Evolutionary conservation across 83 land plant species (phyloP), one percentile per base, ranked within the genome.

Genomic region (Isoetes engelmannii): DNA sequence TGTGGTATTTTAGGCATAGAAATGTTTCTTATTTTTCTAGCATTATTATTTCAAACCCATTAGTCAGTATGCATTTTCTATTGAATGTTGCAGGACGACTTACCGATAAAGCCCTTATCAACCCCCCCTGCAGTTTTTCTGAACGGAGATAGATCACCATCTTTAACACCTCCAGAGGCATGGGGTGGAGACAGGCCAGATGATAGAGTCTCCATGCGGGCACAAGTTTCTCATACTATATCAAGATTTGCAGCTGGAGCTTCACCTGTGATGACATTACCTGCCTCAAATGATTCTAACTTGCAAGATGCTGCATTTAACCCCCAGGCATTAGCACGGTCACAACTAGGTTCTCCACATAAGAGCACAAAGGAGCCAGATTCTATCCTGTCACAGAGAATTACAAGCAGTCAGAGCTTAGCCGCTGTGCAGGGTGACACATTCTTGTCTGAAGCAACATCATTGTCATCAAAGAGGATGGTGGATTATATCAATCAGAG

Each of bases 151-250:
- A 82, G 84, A 59, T 74, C 85, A 19, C 80, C 85, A 17, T 84
- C 92, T 65, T 69, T 80, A 4, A 87, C 97, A 60, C 95, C 95
- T 56, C 94, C 90, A 44, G 98, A 92, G 77, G 94, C 87, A 50
- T 89, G 95, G 94, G 91, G 98, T 69, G 98, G 89, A 19, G 89
- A 85, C 81, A 69, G 67, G 62, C 41, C 75, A n/a, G 62, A 74
- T 59, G 92, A 87, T 41, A 84, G 78, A 50, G 70, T 64, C 18
- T 41, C 71, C 15, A 72, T 72, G 45, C 72, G 70, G 41, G 18
- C 82, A 78, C 60, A 50, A 70, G 63, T 67, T n/a, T 57, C 75
- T 44, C 73, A 58, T 68, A 69, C 63, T 59, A 63, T 74, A 62
- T 84, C 92, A 59, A 82, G 92, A 74, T 80, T 82, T 72, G 65